phyloP scores from a whole-genome alignment of 257 asterid species.

The Solanum medicagineum region DNA sequence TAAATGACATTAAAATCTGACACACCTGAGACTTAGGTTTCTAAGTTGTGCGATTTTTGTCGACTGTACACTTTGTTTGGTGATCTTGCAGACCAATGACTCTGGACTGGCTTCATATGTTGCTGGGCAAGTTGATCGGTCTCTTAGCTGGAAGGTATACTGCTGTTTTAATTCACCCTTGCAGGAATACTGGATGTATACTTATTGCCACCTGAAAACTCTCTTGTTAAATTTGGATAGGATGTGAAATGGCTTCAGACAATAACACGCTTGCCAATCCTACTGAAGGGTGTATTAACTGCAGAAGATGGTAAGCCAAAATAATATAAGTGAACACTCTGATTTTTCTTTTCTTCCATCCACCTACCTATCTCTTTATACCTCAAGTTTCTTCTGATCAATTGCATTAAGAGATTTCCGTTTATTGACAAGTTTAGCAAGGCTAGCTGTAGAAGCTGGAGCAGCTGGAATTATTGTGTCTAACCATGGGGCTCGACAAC shows the following conservation, averaged over 20 bases:
- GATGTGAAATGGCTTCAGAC: conserved; percentile 82
- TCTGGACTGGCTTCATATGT: conserved; percentile 71
- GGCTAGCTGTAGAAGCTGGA: conserved; percentile 49
- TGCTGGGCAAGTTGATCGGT: conserved; percentile 48
- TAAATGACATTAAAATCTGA: conserved; percentile 1
- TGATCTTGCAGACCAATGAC: conserved; percentile 41
- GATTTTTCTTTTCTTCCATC: neutral
- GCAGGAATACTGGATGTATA: neutral
- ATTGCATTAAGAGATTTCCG: neutral
- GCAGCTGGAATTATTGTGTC: conserved; percentile 75
- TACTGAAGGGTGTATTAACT: conserved; percentile 72
- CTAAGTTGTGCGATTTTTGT: neutral
- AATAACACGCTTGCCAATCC: conserved; percentile 60
- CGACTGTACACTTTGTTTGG: neutral
- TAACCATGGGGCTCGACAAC: conserved; percentile 84
- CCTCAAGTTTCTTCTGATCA: neutral
- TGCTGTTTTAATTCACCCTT: neutral
- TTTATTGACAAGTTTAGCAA: conserved; percentile 24
- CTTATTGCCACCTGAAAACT: neutral
- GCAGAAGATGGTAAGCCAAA: conserved; percentile 64
- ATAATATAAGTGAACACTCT: neutral
- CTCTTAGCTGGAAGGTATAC: conserved; percentile 72
- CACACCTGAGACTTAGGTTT: neutral
- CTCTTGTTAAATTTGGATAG: conserved; percentile 14
- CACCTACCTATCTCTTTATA: neutral